Evolutionary conservation across 768 basidiomycete genomes (phyloP), one percentile per base, ranked within the genome.

Genomic region (Gymnopilus dilepis): DNA sequence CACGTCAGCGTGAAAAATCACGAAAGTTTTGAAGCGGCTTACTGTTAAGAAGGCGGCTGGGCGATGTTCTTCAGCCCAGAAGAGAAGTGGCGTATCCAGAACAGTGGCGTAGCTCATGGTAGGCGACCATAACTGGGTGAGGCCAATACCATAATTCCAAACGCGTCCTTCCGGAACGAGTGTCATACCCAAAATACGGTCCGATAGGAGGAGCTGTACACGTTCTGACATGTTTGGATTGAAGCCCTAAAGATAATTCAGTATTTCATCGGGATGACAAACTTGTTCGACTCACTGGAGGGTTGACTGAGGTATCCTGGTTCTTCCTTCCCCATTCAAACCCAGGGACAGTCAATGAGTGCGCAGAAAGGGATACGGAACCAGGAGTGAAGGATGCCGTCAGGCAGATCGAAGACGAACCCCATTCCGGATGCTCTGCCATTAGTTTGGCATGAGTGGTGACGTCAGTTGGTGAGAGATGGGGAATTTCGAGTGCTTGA

Each of bases 281-380:
- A 41, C 55, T 21, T 22, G 48, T 6, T 4, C 30, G 31, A 72
- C 81, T 67, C 66, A 87, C 86, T 1, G 88, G 80, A 61, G 94
- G 94, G 72, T 93, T 94, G 37, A 86, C 82, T 37, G 93, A 91
- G 42, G 86, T 92, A 69, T 96, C 95, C 67, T 83, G 78, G 67
- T 96, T 97, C 80, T 97, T 98, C 68, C 97, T 82, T 41, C 96
- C 97, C 96, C 96, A 99, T 70, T 99, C 97, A 72, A 99, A 99
- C 15, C 97, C 97, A 61, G 91, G 86, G 8, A 97, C 88, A 4
- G 91, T 90, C 52, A 99, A 78, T 31, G 89, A 92, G 79, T 98
- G 96, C 0, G 97, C 91, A 24, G 95, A 95, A 41, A 99, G 78
- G 21, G 96, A 98, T 28, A 99, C 95, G 3, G 96, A 98, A 58